Evolutionary conservation across 2,329 filamentous ascomycete species (phyloP), one percentile per base, ranked within the genome.

Genomic region (Colletotrichum viniferum): DNA sequence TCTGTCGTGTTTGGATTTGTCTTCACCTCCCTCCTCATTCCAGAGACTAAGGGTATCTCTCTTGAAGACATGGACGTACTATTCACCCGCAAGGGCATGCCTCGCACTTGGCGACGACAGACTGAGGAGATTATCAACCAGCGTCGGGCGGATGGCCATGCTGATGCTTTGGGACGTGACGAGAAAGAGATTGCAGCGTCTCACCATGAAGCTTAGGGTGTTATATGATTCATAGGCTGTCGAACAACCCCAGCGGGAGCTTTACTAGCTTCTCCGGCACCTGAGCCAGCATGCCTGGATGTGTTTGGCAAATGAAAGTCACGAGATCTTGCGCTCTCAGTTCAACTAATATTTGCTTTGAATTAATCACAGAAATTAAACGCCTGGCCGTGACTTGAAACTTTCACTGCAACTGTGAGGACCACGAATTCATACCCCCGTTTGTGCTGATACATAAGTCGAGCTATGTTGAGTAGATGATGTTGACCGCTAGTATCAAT

Each of bases 1-100:
- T 79, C 86, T 26, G 85, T 85, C 73, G 80, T 87, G 36, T 76
- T 81, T 21, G 82, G 84, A 10, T 80, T 83, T 58, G 77, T 85
- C 73, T 87, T 71, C 21, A 74, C 63, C 2, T 81, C 76, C 62
- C 69, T 78, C 18, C 74, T 78, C 26, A 71, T 80, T 7, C 77
- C 77, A 10, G 80, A 80, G 70, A 81, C 79, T 0, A 81, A 81
- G 52, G 79, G 79, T 14, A 71, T 78, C 12, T 64, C 76, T 1
- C 78, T 81, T 18, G 80, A 81, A 56, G 79, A 81, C 36, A 81
- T 81, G 77, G 80, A 81, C 55, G 67, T 79, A n/a, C 72, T 81
- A 3, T 81, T 80, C 48, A 71, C 36, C 14, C 36, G 68, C n/a
- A 64, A 70, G 38, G 68, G 68, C 4, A 70, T 70, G 58, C 68